Evolutionary conservation across 306 rosid genomes (phyloP), one percentile per base, ranked within the genome.

Genomic region (Gynostemma pentaphyllum): DNA sequence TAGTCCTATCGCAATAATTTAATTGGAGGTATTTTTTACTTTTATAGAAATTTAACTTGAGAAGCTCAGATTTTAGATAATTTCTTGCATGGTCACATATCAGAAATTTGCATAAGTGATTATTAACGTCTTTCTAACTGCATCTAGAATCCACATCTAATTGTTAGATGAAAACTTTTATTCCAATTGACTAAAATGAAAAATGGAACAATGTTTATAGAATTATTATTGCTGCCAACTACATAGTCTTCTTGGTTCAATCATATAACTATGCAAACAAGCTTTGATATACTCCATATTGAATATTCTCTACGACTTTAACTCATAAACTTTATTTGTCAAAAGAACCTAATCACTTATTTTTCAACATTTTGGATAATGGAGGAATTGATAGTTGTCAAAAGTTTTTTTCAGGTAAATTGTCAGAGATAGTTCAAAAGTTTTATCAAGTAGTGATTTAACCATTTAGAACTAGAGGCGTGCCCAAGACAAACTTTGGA

Each of bases 51-150:
- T 90, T 82, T 78, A 87, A 90, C 64, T 55, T 84, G 51, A 86
- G 79, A 75, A 74, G 9, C 67, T 79, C 85, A 15, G 83, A 87
- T n/a, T 66, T 79, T 90, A 81, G 77, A 90, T 62, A 86, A 84
- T 90, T 90, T 77, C 97, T 90, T 72, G 87, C 97, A 6, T 90
- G 97, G 90, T 90, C 94, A 59, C 90, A 94, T 16, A 87, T 90
- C 95, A 95, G 90, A 70, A 90, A 90, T 80, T 76, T 90, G 77
- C 97, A 90, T 22, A 81, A 89, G 97, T 90, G 69, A 90, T 89
- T 46, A 11, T 49, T n/a, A 52, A 48, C 23, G 53, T 21, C 19
- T 60, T 34, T 23, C 18, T 47, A 34, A 18, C 5, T 9, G 30
- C 40, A 1, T 46, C n/a, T 63, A 29, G 45, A 44, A 63, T 39